These are phyloP conservation scores for Curvularia sp. DNA, from an alignment of 2,329 filamentous ascomycete species.

Conservation along the genomic window DNA sequence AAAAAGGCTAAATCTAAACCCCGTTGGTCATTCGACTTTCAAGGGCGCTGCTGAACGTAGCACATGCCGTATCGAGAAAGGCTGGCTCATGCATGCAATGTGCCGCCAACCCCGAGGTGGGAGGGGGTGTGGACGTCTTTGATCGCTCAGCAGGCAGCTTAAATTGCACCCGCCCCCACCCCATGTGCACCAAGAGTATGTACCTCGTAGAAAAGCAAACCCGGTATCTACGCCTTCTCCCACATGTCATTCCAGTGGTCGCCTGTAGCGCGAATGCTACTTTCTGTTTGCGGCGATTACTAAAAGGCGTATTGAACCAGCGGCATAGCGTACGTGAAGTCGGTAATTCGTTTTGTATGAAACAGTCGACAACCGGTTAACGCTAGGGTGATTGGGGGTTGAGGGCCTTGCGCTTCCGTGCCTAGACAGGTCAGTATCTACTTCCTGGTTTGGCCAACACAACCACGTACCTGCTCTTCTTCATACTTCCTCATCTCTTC, in stretches of 20 bases:
- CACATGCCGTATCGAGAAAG: background rate
- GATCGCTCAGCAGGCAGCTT: background rate
- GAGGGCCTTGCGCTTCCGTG: background rate
- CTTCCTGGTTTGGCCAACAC: background rate
- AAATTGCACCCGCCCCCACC: background rate
- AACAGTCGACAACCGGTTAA: background rate
- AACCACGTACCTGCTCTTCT: background rate
- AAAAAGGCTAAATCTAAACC: background rate
- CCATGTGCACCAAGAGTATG: background rate
- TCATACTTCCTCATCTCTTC: background rate
- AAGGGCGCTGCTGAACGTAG: too few relatives aligned
- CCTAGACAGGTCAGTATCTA: background rate
- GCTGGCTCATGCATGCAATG: background rate
- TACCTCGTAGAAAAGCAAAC: background rate
- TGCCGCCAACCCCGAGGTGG: background rate
- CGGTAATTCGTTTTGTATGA: background rate
- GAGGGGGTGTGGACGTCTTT: background rate
- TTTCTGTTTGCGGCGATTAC: too few relatives aligned
- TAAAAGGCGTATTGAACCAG: background rate
- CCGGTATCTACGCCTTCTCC: background rate
- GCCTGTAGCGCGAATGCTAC: background rate
- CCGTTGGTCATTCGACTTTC: background rate
- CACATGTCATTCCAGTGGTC: background rate
- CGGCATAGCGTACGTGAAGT: background rate
- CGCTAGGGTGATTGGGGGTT: background rate